Percentiles rank a stretch among this genome's conserved stretches.
Evolutionary conservation across 441 rosid species (phyloP).

Genomic region (Populus trichocarpa): DNA sequence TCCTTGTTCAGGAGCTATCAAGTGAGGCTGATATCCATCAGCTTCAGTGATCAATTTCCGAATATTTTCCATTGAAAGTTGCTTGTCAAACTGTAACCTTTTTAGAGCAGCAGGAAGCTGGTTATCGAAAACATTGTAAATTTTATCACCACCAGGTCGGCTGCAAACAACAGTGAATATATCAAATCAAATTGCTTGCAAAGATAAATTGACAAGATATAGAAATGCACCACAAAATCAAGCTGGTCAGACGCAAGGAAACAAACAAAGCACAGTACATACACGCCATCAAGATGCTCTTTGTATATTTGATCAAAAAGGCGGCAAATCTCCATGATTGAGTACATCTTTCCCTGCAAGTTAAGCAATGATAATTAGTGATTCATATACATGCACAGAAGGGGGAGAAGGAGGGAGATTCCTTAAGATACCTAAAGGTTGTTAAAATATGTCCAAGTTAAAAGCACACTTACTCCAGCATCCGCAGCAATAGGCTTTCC

Average conservation of each 20-base stretch:
- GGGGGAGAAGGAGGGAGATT: not conserved
- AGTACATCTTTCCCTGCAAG: slow-evolving; percentile 83
- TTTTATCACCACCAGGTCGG: slow-evolving; percentile 96
- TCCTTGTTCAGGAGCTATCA: slow-evolving; percentile 99
- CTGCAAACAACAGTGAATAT: slow-evolving; percentile 36
- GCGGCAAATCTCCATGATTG: slow-evolving; percentile 97
- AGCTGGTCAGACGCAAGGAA: not conserved
- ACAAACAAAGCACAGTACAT: slow-evolving; percentile 28
- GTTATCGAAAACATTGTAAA: slow-evolving; percentile 87
- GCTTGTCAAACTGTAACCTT: slow-evolving; percentile 96
- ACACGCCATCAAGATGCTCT: slow-evolving; percentile 98
- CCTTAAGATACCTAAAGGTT: not conserved
- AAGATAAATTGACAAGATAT: not conserved
- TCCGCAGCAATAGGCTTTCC: slow-evolving; percentile 98
- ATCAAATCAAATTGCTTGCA: not conserved
- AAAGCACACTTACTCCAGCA: slow-evolving; percentile 70
- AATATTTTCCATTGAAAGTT: slow-evolving; percentile 93
- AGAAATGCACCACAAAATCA: slow-evolving; percentile 3
- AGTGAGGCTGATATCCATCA: slow-evolving; percentile 98
- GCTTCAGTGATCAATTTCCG: slow-evolving; percentile 97
- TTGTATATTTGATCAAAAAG: slow-evolving; percentile 90
- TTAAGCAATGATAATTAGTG: slow-evolving; percentile 19
- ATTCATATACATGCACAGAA: not conserved
- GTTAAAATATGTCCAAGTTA: slow-evolving; percentile 4
- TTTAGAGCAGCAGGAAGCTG: slow-evolving; percentile 98